Conservation (phyloP, 2,329 filamentous ascomycete species). For the Cercospora sp. region DNA sequence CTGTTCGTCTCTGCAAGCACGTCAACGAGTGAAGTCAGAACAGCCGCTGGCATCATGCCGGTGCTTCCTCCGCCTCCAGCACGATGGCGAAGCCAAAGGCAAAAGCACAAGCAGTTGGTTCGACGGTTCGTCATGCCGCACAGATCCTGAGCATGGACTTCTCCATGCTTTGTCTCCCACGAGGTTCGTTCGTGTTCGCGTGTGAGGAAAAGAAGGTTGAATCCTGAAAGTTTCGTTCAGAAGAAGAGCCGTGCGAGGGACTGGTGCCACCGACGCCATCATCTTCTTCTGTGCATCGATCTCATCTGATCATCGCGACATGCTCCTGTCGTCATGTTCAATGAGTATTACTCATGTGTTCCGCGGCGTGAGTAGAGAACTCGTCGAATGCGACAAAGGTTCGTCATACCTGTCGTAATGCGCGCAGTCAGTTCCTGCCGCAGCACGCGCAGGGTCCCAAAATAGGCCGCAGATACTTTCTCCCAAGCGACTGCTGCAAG, state of each 20-base stretch:
- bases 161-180: background rate
- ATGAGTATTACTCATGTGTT: background rate
- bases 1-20: background rate
- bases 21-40: background rate
- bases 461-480: constrained; percentile 1
- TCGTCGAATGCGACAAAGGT: background rate
- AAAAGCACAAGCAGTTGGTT: background rate
- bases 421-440: background rate
- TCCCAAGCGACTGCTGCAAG: background rate
- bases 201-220: background rate
- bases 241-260: background rate
- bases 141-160: constrained; percentile 6
- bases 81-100: background rate
- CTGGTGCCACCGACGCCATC: background rate
- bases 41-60: constrained; percentile 1
- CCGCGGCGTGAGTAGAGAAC: background rate
- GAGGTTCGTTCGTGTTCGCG: background rate
- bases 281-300: background rate
- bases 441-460: background rate
- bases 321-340: background rate
- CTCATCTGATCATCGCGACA: background rate
- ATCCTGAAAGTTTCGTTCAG: background rate
- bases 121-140: constrained; percentile 8
- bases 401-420: background rate
- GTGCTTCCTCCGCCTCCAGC: background rate